phyloP scores from a whole-genome alignment of 2,329 filamentous ascomycete species.

The Clathrospora elynae region DNA sequence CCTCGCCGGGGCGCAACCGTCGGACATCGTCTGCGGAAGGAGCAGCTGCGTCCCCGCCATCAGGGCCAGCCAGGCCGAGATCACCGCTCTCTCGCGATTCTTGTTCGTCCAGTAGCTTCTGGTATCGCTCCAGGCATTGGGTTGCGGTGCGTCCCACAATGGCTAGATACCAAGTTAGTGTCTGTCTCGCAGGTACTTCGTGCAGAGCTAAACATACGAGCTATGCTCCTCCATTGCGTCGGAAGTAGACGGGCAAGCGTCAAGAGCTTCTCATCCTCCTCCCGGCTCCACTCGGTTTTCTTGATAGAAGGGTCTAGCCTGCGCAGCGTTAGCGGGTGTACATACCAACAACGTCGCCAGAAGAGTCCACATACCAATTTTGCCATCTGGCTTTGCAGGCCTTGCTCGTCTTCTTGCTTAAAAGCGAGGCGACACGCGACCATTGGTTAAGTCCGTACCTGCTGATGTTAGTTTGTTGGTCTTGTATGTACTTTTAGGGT shows the following conservation, averaged over 20 bases:
- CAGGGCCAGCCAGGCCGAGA: constrained; percentile 80
- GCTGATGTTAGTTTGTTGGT: constrained; percentile 66
- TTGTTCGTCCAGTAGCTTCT: constrained; percentile 93
- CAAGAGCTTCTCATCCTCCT: constrained; percentile 96
- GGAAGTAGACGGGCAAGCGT: constrained; percentile 98
- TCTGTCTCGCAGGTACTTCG: no score
- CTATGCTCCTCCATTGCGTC: constrained; percentile 98
- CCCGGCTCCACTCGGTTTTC: constrained; percentile 98
- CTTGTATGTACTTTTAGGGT: no score
- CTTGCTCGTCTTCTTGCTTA: constrained; percentile 96
- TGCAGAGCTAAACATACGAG: no score
- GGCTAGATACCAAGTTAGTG: no score
- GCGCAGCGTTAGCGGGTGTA: background rate
- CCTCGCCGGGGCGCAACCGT: constrained; percentile 84
- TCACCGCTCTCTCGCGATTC: constrained; percentile 84
- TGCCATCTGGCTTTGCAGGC: constrained; percentile 99
- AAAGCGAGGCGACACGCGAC: constrained; percentile 95
- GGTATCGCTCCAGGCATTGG: constrained; percentile 95
- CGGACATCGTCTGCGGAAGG: constrained; percentile 93
- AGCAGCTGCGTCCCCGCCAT: constrained; percentile 83
- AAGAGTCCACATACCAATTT: no score
- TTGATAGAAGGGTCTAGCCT: constrained; percentile 93
- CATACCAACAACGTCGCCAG: no score
- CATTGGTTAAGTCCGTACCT: constrained; percentile 69
- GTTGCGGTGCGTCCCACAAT: constrained; percentile 96